Evolutionary conservation across 2,329 filamentous ascomycete species (phyloP), one percentile per base, ranked within the genome.

Genomic region (Tolypocladium pustulatum): DNA sequence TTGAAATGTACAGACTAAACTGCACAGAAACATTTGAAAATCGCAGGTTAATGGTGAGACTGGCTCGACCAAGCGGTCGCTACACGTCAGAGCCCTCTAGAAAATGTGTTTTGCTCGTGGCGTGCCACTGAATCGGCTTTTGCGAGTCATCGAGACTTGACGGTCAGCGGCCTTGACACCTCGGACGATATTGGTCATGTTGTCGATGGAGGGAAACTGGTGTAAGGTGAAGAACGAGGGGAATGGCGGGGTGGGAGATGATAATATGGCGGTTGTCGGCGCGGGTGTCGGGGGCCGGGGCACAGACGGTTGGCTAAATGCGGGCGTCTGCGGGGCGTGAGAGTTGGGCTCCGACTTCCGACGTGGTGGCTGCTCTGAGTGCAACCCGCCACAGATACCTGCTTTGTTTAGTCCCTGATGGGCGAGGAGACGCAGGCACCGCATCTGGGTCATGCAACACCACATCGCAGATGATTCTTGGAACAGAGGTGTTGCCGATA

Each of bases 211-310:
- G 12, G n/a, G 41, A 27, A 46, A 25, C 10, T 15, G 41, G 22
- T 15, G 41, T n/a, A n/a, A 41, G 32, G 20, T n/a, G 3, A 7
- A n/a, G 20, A 20, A 17, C 5, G 17, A n/a, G 6, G 38, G 20
- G 20, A n/a, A 20, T n/a, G 30, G 46, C 27, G 27, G 38, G 54
- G 54, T 10, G n/a, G 8, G n/a, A 12, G n/a, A 13, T 22, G 36
- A 40, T 49, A 55, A n/a, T 58, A 58, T 58, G 27, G 52, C 57
- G 57, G 57, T 17, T 55, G 37, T 58, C 57, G 57, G 57, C n/a
- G 37, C 57, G 57, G 57, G 7, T 13, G 32, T 58, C 52, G 57
- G 57, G 10, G 8, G 25, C 13, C 25, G 27, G 15, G 54, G 38
- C 25, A 43, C 36, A 25, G 17, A 53, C 40, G n/a, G 10, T 15